Conservation (phyloP, 1,284 basidiomycete genomes). For the Papiliotrema terrestris region DNA sequence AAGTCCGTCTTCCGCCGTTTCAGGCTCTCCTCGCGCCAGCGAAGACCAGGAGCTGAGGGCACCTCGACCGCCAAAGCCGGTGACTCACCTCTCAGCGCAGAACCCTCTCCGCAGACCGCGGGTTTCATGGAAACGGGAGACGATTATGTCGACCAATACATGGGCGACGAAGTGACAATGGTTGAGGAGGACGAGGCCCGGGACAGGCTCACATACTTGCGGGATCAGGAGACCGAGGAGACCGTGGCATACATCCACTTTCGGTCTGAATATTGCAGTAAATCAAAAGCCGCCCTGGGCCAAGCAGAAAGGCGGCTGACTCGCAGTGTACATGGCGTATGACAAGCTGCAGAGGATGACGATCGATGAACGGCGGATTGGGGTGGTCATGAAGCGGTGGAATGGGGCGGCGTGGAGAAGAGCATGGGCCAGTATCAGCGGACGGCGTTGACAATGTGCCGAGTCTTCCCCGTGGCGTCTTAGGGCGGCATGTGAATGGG, state of each 20-base stretch:
- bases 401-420: conserved; percentile 9
- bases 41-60: background rate
- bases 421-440: background rate
- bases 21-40: background rate
- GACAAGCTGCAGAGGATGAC: conserved; percentile 7
- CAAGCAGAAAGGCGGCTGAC: background rate
- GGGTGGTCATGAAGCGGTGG: conserved; percentile 11
- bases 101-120: no score
- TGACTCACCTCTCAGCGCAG: no score
- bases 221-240: background rate
- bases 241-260: conserved; percentile 21
- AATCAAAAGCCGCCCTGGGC: background rate
- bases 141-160: background rate
- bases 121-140: no score
- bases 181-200: background rate
- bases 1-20: background rate
- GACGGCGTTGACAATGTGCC: no score
- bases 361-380: conserved; percentile 9
- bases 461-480: no score
- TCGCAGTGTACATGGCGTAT: conserved; percentile 12
- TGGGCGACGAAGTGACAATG: background rate
- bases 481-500: no score
- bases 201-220: background rate
- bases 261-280: conserved; percentile 9
- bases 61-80: no score